Evolutionary conservation across 164 flowering plant species (phyloP), one percentile per base, ranked within the genome.

Genomic region (Paratinospora sagittata): DNA sequence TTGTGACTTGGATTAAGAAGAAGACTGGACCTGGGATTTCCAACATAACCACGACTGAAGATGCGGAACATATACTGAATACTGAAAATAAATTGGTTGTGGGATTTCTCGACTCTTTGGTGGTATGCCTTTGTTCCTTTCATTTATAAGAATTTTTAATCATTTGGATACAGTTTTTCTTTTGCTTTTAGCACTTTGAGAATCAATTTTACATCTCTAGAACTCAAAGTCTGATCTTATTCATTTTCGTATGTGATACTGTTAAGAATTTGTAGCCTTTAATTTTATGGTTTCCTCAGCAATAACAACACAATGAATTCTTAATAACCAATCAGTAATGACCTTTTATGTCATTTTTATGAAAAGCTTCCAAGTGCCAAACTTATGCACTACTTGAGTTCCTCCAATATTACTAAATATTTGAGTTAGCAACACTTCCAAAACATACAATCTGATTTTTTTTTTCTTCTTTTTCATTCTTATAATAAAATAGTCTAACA

Each of bases 1-100:
- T 94, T 65, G 92, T 94, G 67, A 83, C 95, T 41, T 94, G 98
- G 98, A 82, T 94, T 21, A 94, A 81, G 87, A 94, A 92, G 90
- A 92, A 92, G 84, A 87, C 78, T 1, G 97, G 97, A 73, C 97
- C 97, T 76, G 95, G 90, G 62, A 64, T 88, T 19, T 63, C 72
- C 72, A 94, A 90, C 72, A 69, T 92, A 45, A 87, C 97, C 41
- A 82, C 93, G 10, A 64, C 74, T 63, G 88, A 92, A 63, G 93
- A 90, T 66, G 97, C 97, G 3, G 92, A 90, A 68, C 81, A 73
- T 62, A 74, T 92, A 36, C 75, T 92, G 83, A 82, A 85, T 43
- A 80, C 90, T 58, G 93, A 87, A 63, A 70, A 67, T 67, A 92
- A 84, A 80, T 78, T 90, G 76, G 91, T 87, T 71, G 74, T 94